Percentiles rank a stretch among this genome's conserved stretches.
Evolutionary conservation across 2,329 filamentous ascomycete genomes (phyloP).

Genomic region (Calonectria multiphialidica): DNA sequence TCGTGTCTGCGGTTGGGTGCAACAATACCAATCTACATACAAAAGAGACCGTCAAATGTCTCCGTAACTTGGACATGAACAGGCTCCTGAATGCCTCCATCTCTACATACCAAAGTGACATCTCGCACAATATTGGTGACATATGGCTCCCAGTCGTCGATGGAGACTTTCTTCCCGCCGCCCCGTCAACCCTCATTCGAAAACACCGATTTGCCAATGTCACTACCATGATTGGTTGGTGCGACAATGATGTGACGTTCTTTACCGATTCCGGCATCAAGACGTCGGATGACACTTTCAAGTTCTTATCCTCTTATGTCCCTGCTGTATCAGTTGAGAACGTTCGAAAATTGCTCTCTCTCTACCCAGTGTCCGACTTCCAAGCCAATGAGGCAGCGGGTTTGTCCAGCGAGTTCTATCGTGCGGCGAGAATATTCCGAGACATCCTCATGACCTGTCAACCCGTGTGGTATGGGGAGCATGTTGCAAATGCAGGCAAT

Average conservation of each 20-base stretch:
- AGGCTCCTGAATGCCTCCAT: background rate
- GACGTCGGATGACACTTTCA: background rate
- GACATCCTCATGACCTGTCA: background rate
- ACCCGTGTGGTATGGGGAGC: background rate
- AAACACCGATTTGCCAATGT: background rate
- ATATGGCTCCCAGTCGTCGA: background rate
- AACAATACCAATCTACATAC: background rate
- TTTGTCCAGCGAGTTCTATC: background rate
- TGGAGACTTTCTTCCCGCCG: background rate
- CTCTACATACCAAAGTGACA: background rate
- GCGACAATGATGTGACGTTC: background rate
- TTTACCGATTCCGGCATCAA: background rate
- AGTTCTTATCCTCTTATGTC: background rate
- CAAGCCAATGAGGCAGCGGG: background rate
- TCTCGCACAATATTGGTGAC: background rate
- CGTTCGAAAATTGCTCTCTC: background rate
- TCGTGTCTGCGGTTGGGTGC: background rate
- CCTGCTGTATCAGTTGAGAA: background rate
- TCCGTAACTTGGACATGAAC: background rate
- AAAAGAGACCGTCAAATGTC: background rate
- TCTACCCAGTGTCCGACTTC: background rate
- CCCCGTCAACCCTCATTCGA: background rate
- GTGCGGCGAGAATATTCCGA: background rate
- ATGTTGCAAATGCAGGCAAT: background rate
- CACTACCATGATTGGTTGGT: constrained; percentile 1